Conservation (phyloP, 2,329 filamentous ascomycete genomes). For the Phyllosticta paracitricarpa region DNA sequence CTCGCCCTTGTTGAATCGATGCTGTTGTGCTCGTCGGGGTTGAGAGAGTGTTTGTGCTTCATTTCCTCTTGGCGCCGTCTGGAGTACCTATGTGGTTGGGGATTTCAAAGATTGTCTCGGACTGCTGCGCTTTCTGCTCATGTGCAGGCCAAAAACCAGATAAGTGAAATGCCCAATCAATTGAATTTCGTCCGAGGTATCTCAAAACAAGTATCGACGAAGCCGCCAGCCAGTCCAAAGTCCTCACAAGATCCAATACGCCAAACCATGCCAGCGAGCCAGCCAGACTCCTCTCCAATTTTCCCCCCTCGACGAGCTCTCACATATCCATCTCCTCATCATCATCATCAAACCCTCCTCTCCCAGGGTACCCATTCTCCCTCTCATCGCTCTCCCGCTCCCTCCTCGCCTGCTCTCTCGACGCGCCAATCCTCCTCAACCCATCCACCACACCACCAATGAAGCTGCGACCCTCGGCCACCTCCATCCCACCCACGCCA, state of each 20-base stretch:
- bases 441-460: constrained; percentile 80
- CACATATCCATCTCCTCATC: constrained; percentile 43
- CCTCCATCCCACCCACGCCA: constrained; percentile 86
- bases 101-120: no score
- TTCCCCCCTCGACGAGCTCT: background rate
- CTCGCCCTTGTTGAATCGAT: no score
- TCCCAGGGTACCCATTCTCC: constrained; percentile 43
- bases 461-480: constrained; percentile 77
- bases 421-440: constrained; percentile 68
- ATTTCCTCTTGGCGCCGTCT: no score
- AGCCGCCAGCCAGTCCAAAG: background rate
- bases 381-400: constrained; percentile 66
- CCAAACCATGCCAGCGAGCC: background rate
- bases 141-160: no score
- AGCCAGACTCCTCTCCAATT: background rate
- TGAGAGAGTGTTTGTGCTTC: no score
- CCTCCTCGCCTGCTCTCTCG: constrained; percentile 63
- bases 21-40: no score
- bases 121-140: no score
- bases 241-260: background rate
- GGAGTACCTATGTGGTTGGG: no score
- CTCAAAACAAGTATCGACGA: background rate
- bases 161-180: no score
- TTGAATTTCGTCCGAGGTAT: background rate
- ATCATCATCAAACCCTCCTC: constrained; percentile 25